phyloP scores from a whole-genome alignment of 352 stramenopile genomes.

The Globisporangium lucens region DNA sequence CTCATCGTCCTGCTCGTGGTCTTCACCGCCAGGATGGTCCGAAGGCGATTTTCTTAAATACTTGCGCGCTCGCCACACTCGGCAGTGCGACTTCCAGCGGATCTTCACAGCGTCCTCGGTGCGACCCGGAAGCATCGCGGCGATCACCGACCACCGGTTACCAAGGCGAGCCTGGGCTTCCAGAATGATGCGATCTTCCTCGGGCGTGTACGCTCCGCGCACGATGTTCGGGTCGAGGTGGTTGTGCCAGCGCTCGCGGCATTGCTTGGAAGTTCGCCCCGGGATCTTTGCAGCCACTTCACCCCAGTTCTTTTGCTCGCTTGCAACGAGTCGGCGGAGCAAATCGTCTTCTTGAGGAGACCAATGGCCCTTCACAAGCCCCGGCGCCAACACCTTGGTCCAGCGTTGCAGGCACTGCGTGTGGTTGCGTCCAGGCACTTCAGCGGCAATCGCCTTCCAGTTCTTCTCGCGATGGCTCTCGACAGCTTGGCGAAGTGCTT shows the following conservation, averaged over 20 bases:
- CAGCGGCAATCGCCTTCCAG: constrained; percentile 90
- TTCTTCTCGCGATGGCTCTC: constrained; percentile 88
- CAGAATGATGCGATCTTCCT: constrained; percentile 88
- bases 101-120: constrained; percentile 93
- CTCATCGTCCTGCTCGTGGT: constrained; percentile 1
- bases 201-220: constrained; percentile 81
- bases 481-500: constrained; percentile 79
- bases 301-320: constrained; percentile 88
- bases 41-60: constrained; percentile 65
- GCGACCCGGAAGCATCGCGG: constrained; percentile 79
- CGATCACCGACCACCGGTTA: constrained; percentile 91
- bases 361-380: constrained; percentile 90
- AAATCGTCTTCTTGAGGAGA: constrained; percentile 87
- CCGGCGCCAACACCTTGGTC: constrained; percentile 88
- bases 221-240: constrained; percentile 87
- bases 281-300: constrained; percentile 85
- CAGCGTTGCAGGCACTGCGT: constrained; percentile 90
- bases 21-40: constrained; percentile 12
- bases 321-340: constrained; percentile 67
- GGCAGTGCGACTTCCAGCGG: constrained; percentile 89
- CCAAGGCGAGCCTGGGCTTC: constrained; percentile 81
- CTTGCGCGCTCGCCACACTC: constrained; percentile 77
- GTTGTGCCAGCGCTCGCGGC: constrained; percentile 89
- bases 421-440: constrained; percentile 87
- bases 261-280: constrained; percentile 88